phyloP scores from a whole-genome alignment of 768 basidiomycete genomes.

The Trametes gibbosa region DNA sequence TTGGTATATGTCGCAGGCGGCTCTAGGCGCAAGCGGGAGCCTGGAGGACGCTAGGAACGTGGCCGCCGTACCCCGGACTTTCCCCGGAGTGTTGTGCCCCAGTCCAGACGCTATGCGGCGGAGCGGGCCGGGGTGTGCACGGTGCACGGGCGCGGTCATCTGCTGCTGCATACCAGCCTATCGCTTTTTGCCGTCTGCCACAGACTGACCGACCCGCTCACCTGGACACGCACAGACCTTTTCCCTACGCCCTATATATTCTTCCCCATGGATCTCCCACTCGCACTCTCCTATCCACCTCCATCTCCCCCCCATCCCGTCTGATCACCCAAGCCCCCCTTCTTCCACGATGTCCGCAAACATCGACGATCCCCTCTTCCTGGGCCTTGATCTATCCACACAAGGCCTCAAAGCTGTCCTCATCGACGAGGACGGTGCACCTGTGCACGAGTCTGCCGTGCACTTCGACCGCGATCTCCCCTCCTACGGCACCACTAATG shows the following conservation, averaged over 20 bases:
- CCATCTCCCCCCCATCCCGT: neutral
- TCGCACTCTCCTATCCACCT: neutral
- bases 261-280: neutral
- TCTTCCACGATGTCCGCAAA: constrained; percentile 8
- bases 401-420: constrained; percentile 81
- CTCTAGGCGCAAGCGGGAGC: no score
- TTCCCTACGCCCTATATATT: constrained; percentile 1
- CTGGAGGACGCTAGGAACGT: no score
- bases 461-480: constrained; percentile 82
- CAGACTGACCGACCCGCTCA: neutral
- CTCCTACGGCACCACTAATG: constrained; percentile 61
- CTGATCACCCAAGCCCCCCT: neutral
- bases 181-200: neutral
- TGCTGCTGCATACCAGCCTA: no score
- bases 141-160: neutral
- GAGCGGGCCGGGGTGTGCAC: constrained; percentile 1
- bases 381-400: constrained; percentile 85
- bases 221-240: neutral
- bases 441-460: constrained; percentile 69
- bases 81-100: no score
- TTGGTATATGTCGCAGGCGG: no score
- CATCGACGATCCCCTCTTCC: constrained; percentile 44
- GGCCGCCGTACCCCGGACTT: no score
- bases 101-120: no score
- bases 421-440: constrained; percentile 50